Evolutionary conservation across 129 eudicot genomes (phyloP), one percentile per base, ranked within the genome.

Genomic region (Smallanthus sonchifolius): DNA sequence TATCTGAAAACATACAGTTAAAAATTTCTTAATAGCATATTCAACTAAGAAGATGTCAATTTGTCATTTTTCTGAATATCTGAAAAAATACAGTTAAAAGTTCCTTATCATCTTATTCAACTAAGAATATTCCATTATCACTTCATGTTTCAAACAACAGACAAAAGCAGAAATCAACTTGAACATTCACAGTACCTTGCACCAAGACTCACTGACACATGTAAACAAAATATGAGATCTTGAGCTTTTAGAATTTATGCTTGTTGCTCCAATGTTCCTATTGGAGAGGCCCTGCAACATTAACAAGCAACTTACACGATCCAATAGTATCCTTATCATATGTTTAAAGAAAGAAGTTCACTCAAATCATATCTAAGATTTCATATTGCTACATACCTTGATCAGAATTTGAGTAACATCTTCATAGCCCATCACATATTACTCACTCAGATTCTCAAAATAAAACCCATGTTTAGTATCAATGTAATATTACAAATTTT

Each of bases 151-250:
- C n/a, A n/a, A n/a, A n/a, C n/a, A n/a, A n/a, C n/a, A n/a, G n/a
- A 43, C 2, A 10, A 65, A 68, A 67, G 59, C 37, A 62, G n/a
- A 42, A 34, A 36, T 36, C 45, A 65, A 57, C 36, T 75, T 71
- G 32, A 35, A 73, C 39, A 10, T 60, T 69, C 24, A 30, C 16
- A 14, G 17, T 85, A 94, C 98, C 98, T 94, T 94, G 87, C 91
- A 79, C 98, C 98, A 94, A 56, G 98, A 94, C 76, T 94, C 98
- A 19, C 90, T 83, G 48, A 90, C 86, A 66, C 97, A 90, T 5
- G 98, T 90, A 74, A 94, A 87, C 38, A 90, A 88, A 37, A 90
- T 80, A 76, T 94, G 98, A 62, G 98, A 94, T 79, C 97, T 84
- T 74, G 98, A 94, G 83, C 98, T 94, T 80, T 94, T 94, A 44